Percentiles rank a stretch among this genome's conserved stretches.
phyloP scores from a whole-genome alignment of 2,329 filamentous ascomycete genomes.

The Rhynchosporium agropyri region DNA sequence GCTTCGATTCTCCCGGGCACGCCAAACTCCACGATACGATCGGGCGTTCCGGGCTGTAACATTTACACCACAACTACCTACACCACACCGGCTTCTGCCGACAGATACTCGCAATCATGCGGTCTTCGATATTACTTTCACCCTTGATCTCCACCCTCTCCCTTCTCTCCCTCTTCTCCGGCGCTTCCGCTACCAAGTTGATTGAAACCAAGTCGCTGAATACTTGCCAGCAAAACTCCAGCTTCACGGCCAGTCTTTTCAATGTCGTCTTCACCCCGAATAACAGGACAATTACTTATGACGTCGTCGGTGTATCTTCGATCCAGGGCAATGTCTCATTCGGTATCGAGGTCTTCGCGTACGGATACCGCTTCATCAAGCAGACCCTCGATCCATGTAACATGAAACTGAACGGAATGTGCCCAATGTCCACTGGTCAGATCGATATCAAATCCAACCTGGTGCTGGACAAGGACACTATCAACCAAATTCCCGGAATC shows the following conservation, averaged over 20 bases:
- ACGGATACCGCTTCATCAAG: slow-evolving; percentile 74
- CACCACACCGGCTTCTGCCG: slow-evolving; percentile 35
- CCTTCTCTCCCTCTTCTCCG: slow-evolving; percentile 37
- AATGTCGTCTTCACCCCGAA: slow-evolving; percentile 77
- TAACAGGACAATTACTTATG: slow-evolving; percentile 72
- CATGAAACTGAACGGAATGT: slow-evolving; percentile 71
- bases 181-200: slow-evolving; percentile 36
- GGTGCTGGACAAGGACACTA: slow-evolving; percentile 56
- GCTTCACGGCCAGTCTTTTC: slow-evolving; percentile 87
- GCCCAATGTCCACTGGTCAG: slow-evolving; percentile 86
- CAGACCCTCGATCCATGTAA: slow-evolving; percentile 76
- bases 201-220: slow-evolving; percentile 82
- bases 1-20: slow-evolving; percentile 18
- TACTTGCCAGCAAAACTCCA: slow-evolving; percentile 80
- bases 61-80: slow-evolving; percentile 2
- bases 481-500: slow-evolving; percentile 74
- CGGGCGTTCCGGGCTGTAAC: slow-evolving; percentile 31
- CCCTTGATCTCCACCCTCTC: slow-evolving; percentile 38
- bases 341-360: slow-evolving; percentile 75
- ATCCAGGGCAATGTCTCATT: slow-evolving; percentile 82
- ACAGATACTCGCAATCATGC: slow-evolving; percentile 37
- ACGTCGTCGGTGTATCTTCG: slow-evolving; percentile 80
- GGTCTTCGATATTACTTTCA: slow-evolving; percentile 35
- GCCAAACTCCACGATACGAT: slow-evolving; percentile 26
- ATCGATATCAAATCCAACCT: slow-evolving; percentile 77